These are phyloP conservation scores for Heterobasidion irregulare DNA, from an alignment of 1,284 basidiomycete species.

Conservation along the genomic window DNA sequence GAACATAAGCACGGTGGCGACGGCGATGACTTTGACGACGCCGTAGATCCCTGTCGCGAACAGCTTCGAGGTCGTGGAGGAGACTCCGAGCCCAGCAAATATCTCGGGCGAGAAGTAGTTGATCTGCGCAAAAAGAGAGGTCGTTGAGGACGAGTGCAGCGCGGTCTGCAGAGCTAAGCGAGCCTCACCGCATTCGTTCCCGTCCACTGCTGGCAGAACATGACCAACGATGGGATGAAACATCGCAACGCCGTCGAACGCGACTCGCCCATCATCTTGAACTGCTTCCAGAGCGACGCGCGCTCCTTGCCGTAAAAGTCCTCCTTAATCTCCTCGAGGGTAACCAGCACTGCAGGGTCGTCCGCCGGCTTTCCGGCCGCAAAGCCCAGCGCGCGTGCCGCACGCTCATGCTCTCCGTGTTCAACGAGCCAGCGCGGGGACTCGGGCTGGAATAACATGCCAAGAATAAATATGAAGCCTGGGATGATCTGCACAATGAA, in stretches of 20 bases:
- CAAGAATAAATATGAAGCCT: slow-evolving; percentile 36
- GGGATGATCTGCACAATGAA: slow-evolving; percentile 47
- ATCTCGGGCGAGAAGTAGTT: slow-evolving; percentile 45
- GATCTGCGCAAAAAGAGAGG: slow-evolving; percentile 19
- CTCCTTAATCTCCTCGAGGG: slow-evolving; percentile 42
- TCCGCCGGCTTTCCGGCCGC: slow-evolving; percentile 30
- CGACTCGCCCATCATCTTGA: slow-evolving; percentile 36
- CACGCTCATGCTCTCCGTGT: slow-evolving; percentile 39
- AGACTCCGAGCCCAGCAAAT: slow-evolving; percentile 45
- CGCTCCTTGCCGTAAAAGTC: slow-evolving; percentile 37
- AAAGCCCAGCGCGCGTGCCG: slow-evolving; percentile 40
- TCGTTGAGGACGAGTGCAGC: neutral
- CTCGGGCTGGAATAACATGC: slow-evolving; percentile 45
- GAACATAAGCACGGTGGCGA: slow-evolving; percentile 29
- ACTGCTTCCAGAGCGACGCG: slow-evolving; percentile 26
- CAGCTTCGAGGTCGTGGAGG: slow-evolving; percentile 38
- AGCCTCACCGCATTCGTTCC: slow-evolving; percentile 38
- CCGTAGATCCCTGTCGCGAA: slow-evolving; percentile 59
- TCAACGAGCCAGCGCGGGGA: slow-evolving; percentile 57
- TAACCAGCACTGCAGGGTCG: slow-evolving; percentile 30
- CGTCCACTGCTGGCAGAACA: slow-evolving; percentile 52
- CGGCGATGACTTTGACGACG: slow-evolving; percentile 44
- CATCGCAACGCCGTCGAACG: slow-evolving; percentile 34
- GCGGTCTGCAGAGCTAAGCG: neutral
- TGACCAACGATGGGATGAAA: slow-evolving; percentile 43